A percentile compares a stretch with the other conserved stretches of the same genome.
Conservation (phyloP, 108 stramenopile genomes). For the Conticribra weissflogii region DNA sequence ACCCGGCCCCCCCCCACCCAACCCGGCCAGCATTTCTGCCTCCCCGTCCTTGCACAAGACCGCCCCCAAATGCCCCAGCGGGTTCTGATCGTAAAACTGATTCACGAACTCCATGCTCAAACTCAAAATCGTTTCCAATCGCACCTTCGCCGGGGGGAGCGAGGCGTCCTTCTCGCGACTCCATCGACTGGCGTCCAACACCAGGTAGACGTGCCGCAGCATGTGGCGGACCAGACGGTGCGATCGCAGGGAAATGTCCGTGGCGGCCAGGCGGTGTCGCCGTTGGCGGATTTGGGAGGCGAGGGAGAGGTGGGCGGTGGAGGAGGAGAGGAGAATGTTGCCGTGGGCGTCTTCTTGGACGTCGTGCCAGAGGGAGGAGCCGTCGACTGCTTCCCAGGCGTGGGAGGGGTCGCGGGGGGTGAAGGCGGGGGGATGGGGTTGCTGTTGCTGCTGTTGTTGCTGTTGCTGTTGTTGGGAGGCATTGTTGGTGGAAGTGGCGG, state of each 20-base stretch:
- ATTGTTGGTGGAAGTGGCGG: conserved; percentile 7
- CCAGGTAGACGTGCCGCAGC: conserved; percentile 83
- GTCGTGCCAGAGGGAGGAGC: conserved; percentile 70
- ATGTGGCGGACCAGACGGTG: conserved; percentile 82
- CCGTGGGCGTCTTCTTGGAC: conserved; percentile 87
- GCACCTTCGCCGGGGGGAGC: conserved; percentile 61
- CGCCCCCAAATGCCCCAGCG: conserved; percentile 80
- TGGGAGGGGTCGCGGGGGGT: conserved; percentile 45
- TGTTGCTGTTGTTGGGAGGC: too few species aligned
- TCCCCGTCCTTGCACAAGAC: conserved; percentile 75
- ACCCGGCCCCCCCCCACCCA: conserved; percentile 64
- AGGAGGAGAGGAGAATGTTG: conserved; percentile 65
- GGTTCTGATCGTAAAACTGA: conserved; percentile 89
- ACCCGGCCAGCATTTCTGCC: conserved; percentile 77
- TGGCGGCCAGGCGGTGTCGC: conserved; percentile 74
- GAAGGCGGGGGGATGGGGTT: background rate
- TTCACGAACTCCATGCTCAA: conserved; percentile 67
- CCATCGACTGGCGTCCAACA: conserved; percentile 78
- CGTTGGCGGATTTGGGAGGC: conserved; percentile 73
- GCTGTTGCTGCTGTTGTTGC: background rate
- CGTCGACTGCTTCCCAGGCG: conserved; percentile 71
- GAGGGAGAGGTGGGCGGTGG: conserved; percentile 44
- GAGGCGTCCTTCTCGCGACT: conserved; percentile 75
- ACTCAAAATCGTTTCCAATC: conserved; percentile 61
- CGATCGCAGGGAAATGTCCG: conserved; percentile 67